phyloP scores from a whole-genome alignment of 1,139 yeast species.

The Candida pseudoviswanathii region DNA sequence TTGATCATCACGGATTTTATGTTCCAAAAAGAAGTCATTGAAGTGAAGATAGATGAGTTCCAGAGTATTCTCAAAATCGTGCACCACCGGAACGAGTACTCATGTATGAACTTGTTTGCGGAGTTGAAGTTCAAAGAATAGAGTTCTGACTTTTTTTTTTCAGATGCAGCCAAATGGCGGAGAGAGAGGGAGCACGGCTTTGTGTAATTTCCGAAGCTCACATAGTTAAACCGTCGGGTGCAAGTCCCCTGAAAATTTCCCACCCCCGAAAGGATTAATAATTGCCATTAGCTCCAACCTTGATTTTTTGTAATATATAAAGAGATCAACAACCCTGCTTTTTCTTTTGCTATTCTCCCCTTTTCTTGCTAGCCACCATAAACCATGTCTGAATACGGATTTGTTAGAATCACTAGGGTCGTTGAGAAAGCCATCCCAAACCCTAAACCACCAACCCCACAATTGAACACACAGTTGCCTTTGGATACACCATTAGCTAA shows the following conservation, averaged over 20 bases:
- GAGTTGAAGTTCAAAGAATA: constrained; percentile 1
- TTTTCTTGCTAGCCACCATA: not conserved
- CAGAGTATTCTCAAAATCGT: not conserved
- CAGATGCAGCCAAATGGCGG: not conserved
- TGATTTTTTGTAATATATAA: not conserved
- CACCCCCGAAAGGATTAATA: not conserved
- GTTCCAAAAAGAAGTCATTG: constrained; percentile 6
- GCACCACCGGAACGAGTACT: not conserved
- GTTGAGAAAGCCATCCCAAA: constrained; percentile 28
- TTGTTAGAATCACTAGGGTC: constrained; percentile 33
- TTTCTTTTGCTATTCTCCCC: not conserved
- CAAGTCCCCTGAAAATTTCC: constrained; percentile 1
- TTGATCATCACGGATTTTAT: constrained; percentile 3
- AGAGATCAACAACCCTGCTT: not conserved
- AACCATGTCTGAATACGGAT: constrained; percentile 35
- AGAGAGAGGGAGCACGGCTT: too few species aligned
- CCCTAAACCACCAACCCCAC: constrained; percentile 30
- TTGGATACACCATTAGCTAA: constrained; percentile 20
- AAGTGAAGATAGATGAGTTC: not conserved
- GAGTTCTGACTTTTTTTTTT: not conserved
- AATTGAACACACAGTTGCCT: constrained; percentile 25
- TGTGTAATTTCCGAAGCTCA: constrained; percentile 5
- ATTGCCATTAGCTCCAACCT: not conserved
- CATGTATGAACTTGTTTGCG: not conserved
- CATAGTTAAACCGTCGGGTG: not conserved